phyloP scores from a whole-genome alignment of 192 early-diverging fungal species.

The Umbelopsis ramanniana region DNA sequence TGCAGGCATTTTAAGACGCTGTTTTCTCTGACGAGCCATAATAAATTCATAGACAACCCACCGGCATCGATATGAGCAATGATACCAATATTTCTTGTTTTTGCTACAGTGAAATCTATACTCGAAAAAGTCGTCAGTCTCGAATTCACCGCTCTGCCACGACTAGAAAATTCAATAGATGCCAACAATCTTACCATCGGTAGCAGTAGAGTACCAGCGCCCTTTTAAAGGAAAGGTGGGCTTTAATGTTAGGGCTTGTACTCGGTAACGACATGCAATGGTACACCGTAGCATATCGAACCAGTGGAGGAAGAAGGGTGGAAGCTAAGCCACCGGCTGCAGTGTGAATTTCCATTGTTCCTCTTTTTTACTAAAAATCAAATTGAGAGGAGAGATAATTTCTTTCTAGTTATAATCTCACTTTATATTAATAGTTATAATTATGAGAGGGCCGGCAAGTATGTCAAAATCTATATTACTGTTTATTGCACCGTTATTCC shows the following conservation, averaged over 20 bases:
- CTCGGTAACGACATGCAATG: constrained; percentile 14
- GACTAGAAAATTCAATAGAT: neutral
- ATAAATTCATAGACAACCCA: constrained; percentile 20
- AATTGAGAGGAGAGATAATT: neutral
- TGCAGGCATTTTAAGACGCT: neutral
- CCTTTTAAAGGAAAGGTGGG: neutral
- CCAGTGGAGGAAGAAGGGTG: neutral
- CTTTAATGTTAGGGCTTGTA: neutral
- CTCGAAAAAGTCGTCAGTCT: neutral
- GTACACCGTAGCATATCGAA: constrained; percentile 10
- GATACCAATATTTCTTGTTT: constrained; percentile 87
- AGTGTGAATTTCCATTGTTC: constrained; percentile 6
- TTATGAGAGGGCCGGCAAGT: too few relatives aligned
- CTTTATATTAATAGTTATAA: neutral
- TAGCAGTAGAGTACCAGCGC: neutral
- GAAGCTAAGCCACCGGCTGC: neutral
- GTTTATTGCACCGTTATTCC: neutral
- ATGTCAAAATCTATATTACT: neutral
- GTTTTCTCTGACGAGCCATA: neutral
- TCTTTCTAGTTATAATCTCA: neutral
- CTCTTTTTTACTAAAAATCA: neutral
- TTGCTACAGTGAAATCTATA: constrained; percentile 45
- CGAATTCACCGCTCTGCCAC: neutral
- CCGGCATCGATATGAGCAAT: constrained; percentile 98
- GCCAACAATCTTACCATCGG: neutral